These are phyloP conservation scores for Nemania abortiva DNA, from an alignment of 2,329 filamentous ascomycete genomes.

Conservation along the genomic window DNA sequence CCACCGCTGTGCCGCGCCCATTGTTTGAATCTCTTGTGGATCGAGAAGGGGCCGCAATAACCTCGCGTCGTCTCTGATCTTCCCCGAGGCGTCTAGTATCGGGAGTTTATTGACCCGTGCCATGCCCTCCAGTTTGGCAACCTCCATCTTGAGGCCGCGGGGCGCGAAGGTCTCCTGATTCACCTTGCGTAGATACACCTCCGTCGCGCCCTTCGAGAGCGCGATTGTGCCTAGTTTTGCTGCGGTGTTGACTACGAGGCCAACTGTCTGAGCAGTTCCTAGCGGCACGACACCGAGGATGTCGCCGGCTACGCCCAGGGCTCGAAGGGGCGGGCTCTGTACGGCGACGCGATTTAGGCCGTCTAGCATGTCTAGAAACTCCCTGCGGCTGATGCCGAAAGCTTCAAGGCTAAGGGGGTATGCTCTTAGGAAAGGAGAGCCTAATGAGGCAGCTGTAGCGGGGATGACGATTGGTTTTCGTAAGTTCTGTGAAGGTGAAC, in stretches of 20 bases:
- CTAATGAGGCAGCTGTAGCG: slow-evolving; percentile 26
- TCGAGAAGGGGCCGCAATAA: slow-evolving; percentile 24
- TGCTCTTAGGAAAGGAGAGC: slow-evolving; percentile 35
- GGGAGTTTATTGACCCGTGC: slow-evolving; percentile 26
- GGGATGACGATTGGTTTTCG: slow-evolving; percentile 29
- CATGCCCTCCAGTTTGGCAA: slow-evolving; percentile 34
- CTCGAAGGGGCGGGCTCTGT: slow-evolving; percentile 29
- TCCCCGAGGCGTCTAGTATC: slow-evolving; percentile 27
- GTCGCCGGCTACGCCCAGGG: slow-evolving; percentile 29
- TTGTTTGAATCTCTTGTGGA: slow-evolving; percentile 10
- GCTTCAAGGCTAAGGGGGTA: slow-evolving; percentile 26
- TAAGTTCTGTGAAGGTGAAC: slow-evolving; percentile 1
- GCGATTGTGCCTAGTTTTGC: slow-evolving; percentile 17
- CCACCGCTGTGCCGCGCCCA: slow-evolving; percentile 23
- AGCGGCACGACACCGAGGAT: slow-evolving; percentile 21
- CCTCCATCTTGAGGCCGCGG: slow-evolving; percentile 31
- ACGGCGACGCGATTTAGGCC: slow-evolving; percentile 34
- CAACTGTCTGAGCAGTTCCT: slow-evolving; percentile 24
- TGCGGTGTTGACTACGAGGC: slow-evolving; percentile 17
- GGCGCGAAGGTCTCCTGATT: slow-evolving; percentile 29
- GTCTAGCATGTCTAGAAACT: slow-evolving; percentile 29
- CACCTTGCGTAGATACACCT: slow-evolving; percentile 23
- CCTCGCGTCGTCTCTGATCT: slow-evolving; percentile 12
- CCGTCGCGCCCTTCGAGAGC: slow-evolving; percentile 29
- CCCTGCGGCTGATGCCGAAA: slow-evolving; percentile 4